Evolutionary conservation across 108 stramenopile genomes (phyloP), one percentile per base, ranked within the genome.

Genomic region (Epipyxis sp.): DNA sequence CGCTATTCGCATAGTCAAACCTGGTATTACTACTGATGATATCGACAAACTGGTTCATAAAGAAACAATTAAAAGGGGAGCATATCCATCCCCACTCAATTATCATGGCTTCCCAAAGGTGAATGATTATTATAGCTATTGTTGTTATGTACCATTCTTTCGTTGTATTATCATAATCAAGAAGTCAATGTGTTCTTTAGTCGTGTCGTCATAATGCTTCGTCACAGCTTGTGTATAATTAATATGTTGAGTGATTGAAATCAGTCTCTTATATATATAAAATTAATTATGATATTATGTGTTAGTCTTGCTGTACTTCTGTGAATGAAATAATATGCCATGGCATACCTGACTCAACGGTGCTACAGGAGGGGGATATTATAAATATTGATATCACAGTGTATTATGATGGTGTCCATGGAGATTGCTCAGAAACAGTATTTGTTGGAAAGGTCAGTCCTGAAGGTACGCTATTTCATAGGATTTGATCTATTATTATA

Each of bases 381-480:
- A 79, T 99, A 44, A 97, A 98, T 81, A 42, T 98, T 35, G 99
- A 99, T 82, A 90, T 99, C 30, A 95, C 97, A 0, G 87, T 88
- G 1, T 98, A 92, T 78, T 69, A 89, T 37, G 80, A 96, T 77
- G 99, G 99, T 25, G 94, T 90, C 77, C 97, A 98, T 81, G 99
- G 97, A 1, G 99, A 99, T 88, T 98, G 95, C 78, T 89, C 87
- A 42, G 95, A 97, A 87, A 99, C 96, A 91, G 98, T 98, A 80
- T 88, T 92, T 25, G 97, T 92, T 0, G 97, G 97, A 16, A 89
- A 96, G 20, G 86, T 88, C 69, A 94, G 13, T 6, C 46, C 46
- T 13, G 46, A 50, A n/a, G n/a, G n/a, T n/a, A 94, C 79, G 90
- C 87, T 43, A 77, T 78, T n/a, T 89, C 90, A 50, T 79, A 85